A percentile compares a stretch with the other conserved stretches of the same genome.
phyloP scores from a whole-genome alignment of 2,329 filamentous ascomycete species.

The Nothopassalora personata region DNA sequence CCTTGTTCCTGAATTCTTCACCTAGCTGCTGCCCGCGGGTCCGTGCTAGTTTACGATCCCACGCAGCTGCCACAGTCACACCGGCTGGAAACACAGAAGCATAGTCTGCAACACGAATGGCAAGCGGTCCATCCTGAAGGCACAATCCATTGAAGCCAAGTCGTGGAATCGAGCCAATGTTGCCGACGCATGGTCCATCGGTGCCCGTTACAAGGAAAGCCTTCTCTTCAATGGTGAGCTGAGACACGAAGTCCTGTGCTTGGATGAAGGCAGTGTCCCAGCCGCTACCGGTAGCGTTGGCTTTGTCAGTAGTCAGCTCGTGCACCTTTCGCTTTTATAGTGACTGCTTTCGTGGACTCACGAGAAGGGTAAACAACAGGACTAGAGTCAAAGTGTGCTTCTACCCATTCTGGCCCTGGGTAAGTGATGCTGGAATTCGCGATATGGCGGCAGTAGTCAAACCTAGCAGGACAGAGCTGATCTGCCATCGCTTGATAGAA shows the following conservation, averaged over 20 bases:
- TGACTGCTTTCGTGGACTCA: neutral
- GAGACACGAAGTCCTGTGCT: slow-evolving; percentile 29
- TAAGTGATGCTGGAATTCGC: neutral
- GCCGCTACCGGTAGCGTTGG: slow-evolving; percentile 26
- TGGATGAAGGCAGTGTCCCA: slow-evolving; percentile 30
- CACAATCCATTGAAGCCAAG: slow-evolving; percentile 72
- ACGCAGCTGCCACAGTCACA: slow-evolving; percentile 82
- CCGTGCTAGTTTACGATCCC: slow-evolving; percentile 80
- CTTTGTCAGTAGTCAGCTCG: slow-evolving; percentile 6
- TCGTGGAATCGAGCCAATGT: slow-evolving; percentile 41
- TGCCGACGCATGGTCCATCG: slow-evolving; percentile 34
- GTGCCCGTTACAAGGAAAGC: slow-evolving; percentile 27
- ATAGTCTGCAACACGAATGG: slow-evolving; percentile 75
- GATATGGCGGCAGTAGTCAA: neutral
- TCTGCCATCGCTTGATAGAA: neutral
- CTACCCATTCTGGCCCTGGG: slow-evolving; percentile 5
- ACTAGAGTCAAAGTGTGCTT: slow-evolving; percentile 6
- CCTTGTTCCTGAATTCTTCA: slow-evolving; percentile 62
- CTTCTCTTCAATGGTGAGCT: slow-evolving; percentile 33
- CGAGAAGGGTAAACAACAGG: slow-evolving; percentile 7
- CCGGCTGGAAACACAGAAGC: slow-evolving; percentile 82
- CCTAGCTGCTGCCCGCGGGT: slow-evolving; percentile 70
- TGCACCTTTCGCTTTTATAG: neutral
- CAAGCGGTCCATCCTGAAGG: slow-evolving; percentile 80
- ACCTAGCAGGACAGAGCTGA: neutral